Evolutionary conservation across 2,329 filamentous ascomycete genomes (phyloP).

Genomic region (Penicillium paneum): DNA sequence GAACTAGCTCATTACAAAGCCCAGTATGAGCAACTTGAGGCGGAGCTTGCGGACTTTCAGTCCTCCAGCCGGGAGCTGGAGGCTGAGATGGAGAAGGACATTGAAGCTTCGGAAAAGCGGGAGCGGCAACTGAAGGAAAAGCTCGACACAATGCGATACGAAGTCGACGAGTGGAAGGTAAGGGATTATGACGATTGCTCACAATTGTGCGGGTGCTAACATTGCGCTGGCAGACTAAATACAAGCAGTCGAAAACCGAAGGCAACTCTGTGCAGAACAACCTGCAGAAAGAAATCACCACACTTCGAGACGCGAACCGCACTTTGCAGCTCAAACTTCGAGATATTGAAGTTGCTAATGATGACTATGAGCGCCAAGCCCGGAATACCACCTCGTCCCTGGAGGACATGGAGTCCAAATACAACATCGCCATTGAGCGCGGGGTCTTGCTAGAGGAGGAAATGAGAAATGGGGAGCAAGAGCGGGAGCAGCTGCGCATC

Average conservation of each 20-base stretch:
- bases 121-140: conserved; percentile 83
- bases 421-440: conserved; percentile 89
- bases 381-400: conserved; percentile 92
- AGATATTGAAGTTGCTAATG: conserved; percentile 96
- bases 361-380: conserved; percentile 95
- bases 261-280: conserved; percentile 77
- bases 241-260: conserved; percentile 90
- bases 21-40: conserved; percentile 89
- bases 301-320: conserved; percentile 77
- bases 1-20: conserved; percentile 91
- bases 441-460: conserved; percentile 93
- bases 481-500: conserved; percentile 83
- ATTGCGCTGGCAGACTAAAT: conserved; percentile 68
- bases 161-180: conserved; percentile 99
- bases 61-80: conserved; percentile 91
- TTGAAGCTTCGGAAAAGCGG: conserved; percentile 91
- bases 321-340: conserved; percentile 78
- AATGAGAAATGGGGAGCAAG: conserved; percentile 84
- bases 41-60: conserved; percentile 90
- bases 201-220: conserved; percentile 6
- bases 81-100: conserved; percentile 89
- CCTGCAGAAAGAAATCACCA: conserved; percentile 94
- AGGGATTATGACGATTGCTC: conserved; percentile 13
- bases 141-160: conserved; percentile 77
- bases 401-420: conserved; percentile 95